phyloP scores from a whole-genome alignment of 768 basidiomycete genomes.

The Tylopilus subfusipes region DNA sequence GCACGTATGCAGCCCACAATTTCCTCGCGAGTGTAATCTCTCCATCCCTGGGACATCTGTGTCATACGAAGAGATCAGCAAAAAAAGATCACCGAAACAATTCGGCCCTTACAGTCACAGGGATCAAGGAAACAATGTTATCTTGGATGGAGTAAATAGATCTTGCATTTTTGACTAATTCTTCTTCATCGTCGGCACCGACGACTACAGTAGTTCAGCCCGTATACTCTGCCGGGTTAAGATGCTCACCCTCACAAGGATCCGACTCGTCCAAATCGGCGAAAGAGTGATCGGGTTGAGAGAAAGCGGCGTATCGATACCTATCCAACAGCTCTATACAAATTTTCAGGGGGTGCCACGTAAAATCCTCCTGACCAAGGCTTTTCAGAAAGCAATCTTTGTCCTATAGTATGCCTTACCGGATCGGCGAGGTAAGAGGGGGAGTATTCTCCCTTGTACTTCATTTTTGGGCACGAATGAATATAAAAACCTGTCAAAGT shows the following conservation, averaged over 20 bases:
- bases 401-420: conserved; percentile 38
- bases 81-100: not conserved
- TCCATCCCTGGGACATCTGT: conserved; percentile 29
- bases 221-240: not conserved
- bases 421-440: conserved; percentile 90
- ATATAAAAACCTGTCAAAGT: conserved; percentile 78
- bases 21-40: conserved; percentile 30
- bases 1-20: conserved; percentile 43
- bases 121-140: conserved; percentile 22
- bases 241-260: conserved; percentile 24
- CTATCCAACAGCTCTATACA: conserved; percentile 63
- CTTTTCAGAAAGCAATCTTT: conserved; percentile 1
- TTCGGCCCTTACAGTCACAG: conserved; percentile 22
- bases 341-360: conserved; percentile 65
- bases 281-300: conserved; percentile 55
- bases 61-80: conserved; percentile 3
- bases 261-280: conserved; percentile 26
- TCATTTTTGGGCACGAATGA: conserved; percentile 90
- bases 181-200: conserved; percentile 14
- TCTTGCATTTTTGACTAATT: conserved; percentile 20
- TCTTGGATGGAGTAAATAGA: conserved; percentile 24
- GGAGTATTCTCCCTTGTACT: conserved; percentile 89
- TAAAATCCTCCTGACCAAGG: conserved; percentile 61
- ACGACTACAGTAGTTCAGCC: conserved; percentile 17
- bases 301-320: conserved; percentile 68